phyloP scores from a whole-genome alignment of 164 flowering plant species.

The Magnolia changhungtana region DNA sequence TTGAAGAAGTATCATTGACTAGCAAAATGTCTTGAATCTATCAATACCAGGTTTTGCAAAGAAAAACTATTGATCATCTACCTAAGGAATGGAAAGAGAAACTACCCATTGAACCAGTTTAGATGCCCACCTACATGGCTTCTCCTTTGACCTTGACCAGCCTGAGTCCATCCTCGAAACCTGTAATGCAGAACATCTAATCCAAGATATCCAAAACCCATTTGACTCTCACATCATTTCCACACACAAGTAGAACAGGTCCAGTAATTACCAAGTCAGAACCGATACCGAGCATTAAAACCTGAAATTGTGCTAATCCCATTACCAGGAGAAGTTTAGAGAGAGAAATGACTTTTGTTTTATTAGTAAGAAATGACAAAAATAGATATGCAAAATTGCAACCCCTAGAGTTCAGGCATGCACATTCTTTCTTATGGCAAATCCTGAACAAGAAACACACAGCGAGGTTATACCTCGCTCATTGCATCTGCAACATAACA shows the following conservation, averaged over 20 bases:
- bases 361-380: too few species aligned
- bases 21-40: conserved; percentile 1
- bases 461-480: conserved; percentile 73
- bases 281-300: background rate
- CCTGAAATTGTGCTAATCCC: background rate
- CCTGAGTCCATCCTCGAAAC: conserved; percentile 96
- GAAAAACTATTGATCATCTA: background rate
- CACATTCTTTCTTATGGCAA: background rate
- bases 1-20: background rate
- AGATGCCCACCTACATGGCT: conserved; percentile 85
- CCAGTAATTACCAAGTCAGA: background rate
- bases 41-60: background rate
- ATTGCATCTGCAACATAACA: conserved; percentile 96
- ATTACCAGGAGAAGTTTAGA: background rate
- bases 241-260: background rate
- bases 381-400: background rate
- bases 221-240: too few species aligned
- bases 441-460: background rate
- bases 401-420: background rate
- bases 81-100: background rate
- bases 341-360: background rate
- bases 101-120: background rate
- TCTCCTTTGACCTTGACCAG: conserved; percentile 95
- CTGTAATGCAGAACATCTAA: too few species aligned
- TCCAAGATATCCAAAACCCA: too few species aligned